Evolutionary conservation across 1,284 basidiomycete species (phyloP), one percentile per base, ranked within the genome.

Genomic region (Inonotus hispidus): DNA sequence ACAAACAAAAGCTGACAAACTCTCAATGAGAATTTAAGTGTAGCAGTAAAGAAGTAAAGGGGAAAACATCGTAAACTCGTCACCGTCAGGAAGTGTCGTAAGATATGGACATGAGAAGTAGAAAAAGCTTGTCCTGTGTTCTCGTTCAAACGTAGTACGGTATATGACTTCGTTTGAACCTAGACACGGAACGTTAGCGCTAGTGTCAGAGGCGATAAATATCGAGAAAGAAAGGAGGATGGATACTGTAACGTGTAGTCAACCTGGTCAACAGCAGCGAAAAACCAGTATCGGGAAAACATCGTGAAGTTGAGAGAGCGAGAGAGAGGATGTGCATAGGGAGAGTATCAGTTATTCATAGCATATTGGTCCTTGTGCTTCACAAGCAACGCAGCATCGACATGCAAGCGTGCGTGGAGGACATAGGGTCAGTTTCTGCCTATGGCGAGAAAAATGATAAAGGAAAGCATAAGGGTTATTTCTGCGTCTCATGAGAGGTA

Each of bases 291-390:
- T 32, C 32, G 8, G 32, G 8, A 32, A 32, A 43, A 53, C 38
- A 38, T 52, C 56, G 37, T 52, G 38, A 47, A 45, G 41, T 14
- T n/a, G n/a, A n/a, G 53, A 19, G 50, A 54, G 49, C 21, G 35
- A 23, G 23, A 49, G 23, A 43, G 41, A 14, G 41, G 19, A 4
- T 43, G 19, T n/a, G 43, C 39, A 58, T 37, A 25, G 60, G 49
- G 58, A 56, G 59, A 25, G 29, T 25, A 53, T 59, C 19, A 53
- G 37, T 56, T 4, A 47, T 46, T 25, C 58, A 59, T 54, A 56
- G 61, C 61, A 63, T 63, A 57, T 52, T 32, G 35, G 37, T 27
- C n/a, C 27, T 43, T 27, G 38, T 32, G 23, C 47, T 53, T 61
- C 60, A 27, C 53, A 39, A 38, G 39, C 43, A 38, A 27, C 21